A percentile compares a stretch with the other conserved stretches of the same genome.
Conservation (phyloP, 768 basidiomycete genomes). For the Lactarius hengduanensis region DNA sequence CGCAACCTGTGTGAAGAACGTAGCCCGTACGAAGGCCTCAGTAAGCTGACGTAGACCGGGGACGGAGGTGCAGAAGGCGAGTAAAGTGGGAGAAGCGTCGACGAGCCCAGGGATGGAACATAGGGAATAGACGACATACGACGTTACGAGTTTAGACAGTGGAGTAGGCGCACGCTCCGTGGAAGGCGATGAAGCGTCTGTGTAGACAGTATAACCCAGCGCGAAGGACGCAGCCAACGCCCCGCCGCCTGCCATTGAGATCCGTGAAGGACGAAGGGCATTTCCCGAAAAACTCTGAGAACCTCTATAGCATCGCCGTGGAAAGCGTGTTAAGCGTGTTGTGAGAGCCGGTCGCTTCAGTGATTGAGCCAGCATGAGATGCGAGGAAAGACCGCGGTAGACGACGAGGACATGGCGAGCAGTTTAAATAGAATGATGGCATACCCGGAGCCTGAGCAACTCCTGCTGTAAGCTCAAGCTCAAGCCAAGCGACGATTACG, state of each 20-base stretch:
- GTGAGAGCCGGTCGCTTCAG: neutral
- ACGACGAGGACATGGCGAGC: neutral
- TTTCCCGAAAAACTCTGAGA: neutral
- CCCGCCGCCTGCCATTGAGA: constrained; percentile 19
- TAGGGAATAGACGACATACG: constrained; percentile 81
- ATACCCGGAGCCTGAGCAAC: no score
- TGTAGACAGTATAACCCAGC: constrained; percentile 27
- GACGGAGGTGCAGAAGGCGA: constrained; percentile 57
- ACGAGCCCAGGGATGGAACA: constrained; percentile 76
- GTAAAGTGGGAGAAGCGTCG: constrained; percentile 66
- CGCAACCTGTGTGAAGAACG: constrained; percentile 82
- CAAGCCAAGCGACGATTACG: neutral
- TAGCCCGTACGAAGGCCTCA: constrained; percentile 66
- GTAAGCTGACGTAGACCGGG: constrained; percentile 60
- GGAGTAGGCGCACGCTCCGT: constrained; percentile 25
- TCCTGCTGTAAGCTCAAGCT: no score
- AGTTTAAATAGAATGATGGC: neutral
- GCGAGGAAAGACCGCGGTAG: neutral
- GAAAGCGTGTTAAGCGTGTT: neutral
- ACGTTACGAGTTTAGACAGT: constrained; percentile 49
- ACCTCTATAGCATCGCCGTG: neutral
- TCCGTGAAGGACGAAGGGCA: constrained; percentile 10
- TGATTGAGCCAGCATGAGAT: constrained; percentile 4
- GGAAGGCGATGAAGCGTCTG: constrained; percentile 29
- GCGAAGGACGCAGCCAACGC: constrained; percentile 24